Evolutionary conservation across 306 rosid species (phyloP).

Genomic region (Vigna unguiculata): DNA sequence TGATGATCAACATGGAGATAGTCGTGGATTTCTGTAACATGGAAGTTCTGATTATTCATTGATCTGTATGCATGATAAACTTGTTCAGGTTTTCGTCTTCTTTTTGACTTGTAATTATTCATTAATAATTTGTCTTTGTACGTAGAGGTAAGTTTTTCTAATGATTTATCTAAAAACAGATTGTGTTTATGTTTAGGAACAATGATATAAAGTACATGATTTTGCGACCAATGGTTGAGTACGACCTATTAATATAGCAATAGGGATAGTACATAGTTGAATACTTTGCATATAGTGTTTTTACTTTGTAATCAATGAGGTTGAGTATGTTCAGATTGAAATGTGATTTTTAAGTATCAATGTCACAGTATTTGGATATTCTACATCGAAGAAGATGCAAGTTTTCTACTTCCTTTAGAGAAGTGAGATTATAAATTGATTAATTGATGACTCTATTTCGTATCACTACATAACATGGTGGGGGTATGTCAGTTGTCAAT

Average conservation of each 20-base stretch:
- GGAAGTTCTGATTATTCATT: constrained; percentile 43
- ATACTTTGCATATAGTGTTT: constrained; percentile 14
- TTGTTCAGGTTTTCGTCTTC: constrained; percentile 37
- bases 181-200: constrained; percentile 45
- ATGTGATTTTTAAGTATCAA: constrained; percentile 26
- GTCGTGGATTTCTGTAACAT: constrained; percentile 27
- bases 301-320: background rate
- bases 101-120: constrained; percentile 40
- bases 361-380: background rate
- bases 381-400: background rate
- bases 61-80: constrained; percentile 53
- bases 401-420: background rate
- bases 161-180: constrained; percentile 28
- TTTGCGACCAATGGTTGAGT: constrained; percentile 32
- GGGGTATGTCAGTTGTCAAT: background rate
- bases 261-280: constrained; percentile 23
- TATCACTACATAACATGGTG: background rate
- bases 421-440: constrained; percentile 1
- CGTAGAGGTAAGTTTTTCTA: constrained; percentile 44
- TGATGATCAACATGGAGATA: background rate
- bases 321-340: constrained; percentile 6
- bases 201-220: constrained; percentile 10
- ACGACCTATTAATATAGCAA: background rate
- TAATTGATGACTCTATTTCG: background rate
- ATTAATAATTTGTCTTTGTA: constrained; percentile 42